Percentiles rank a stretch among this genome's conserved stretches.
phyloP scores from a whole-genome alignment of 495 filamentous ascomycete species.

The Aspergillus conjunctus region DNA sequence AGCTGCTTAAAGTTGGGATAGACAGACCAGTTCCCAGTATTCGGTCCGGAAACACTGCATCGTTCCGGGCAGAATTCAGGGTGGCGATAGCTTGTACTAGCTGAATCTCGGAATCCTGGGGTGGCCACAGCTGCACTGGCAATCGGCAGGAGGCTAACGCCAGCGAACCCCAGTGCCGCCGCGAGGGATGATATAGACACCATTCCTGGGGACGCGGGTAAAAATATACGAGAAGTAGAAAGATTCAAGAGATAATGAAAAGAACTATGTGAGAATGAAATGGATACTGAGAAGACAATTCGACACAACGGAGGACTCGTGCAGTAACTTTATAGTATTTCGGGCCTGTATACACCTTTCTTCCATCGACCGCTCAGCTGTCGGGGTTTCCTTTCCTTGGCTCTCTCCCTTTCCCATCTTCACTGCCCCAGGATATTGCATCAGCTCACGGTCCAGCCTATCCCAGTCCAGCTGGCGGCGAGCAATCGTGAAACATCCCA shows the following conservation, averaged over 20 bases:
- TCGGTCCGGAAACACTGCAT: slow-evolving; percentile 35
- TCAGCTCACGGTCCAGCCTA: background rate
- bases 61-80: slow-evolving; percentile 32
- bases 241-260: background rate
- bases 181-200: background rate
- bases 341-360: too few relatives aligned
- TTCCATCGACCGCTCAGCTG: background rate
- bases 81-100: slow-evolving; percentile 27
- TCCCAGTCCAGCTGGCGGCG: background rate
- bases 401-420: background rate
- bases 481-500: background rate
- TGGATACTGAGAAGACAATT: too few relatives aligned
- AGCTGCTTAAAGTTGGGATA: slow-evolving; percentile 32
- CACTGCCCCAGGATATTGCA: background rate
- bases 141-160: background rate
- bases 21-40: slow-evolving; percentile 35
- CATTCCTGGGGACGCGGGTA: background rate
- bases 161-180: slow-evolving; percentile 4
- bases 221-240: background rate
- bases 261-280: too few relatives aligned
- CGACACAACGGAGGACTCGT: too few relatives aligned
- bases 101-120: slow-evolving; percentile 9
- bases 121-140: background rate
- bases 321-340: too few relatives aligned
- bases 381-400: background rate